These are phyloP conservation scores for Flaveria bidentis DNA, from an alignment of 129 eudicot species.

Conservation along the genomic window DNA sequence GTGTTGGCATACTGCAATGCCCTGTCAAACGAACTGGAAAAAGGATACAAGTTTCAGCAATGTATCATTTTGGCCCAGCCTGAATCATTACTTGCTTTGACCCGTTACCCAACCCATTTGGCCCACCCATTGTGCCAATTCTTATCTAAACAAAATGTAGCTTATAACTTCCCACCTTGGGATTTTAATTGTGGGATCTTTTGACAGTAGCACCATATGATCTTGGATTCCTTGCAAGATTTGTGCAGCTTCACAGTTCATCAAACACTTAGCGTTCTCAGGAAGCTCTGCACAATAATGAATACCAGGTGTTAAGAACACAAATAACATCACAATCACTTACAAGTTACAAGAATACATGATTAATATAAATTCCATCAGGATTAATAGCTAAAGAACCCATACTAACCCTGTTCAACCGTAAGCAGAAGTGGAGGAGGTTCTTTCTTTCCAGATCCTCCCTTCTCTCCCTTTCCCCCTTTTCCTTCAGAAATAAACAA, in stretches of 20 bases:
- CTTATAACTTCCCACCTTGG: constrained; percentile 53
- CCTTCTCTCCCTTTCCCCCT: constrained; percentile 71
- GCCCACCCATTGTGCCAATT: not conserved
- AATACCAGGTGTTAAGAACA: not conserved
- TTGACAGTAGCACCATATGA: constrained; percentile 76
- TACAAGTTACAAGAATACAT: not conserved
- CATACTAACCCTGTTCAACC: constrained; percentile 67
- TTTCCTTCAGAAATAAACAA: constrained; percentile 42
- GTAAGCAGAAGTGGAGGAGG: constrained; percentile 52
- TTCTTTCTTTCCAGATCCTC: constrained; percentile 50
- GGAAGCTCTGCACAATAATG: constrained; percentile 60
- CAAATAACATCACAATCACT: not conserved
- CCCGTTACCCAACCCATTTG: not conserved
- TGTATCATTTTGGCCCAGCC: not conserved
- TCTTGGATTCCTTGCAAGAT: constrained; percentile 81
- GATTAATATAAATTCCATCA: not conserved
- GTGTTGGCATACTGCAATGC: constrained; percentile 75
- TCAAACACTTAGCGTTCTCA: constrained; percentile 59
- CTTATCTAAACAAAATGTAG: not conserved
- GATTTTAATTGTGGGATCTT: constrained; percentile 76
- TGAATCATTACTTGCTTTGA: not conserved
- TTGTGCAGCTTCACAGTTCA: constrained; percentile 91
- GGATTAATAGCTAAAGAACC: not conserved
- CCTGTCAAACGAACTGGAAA: constrained; percentile 73
- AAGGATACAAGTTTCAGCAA: constrained; percentile 10